Percentiles rank a stretch among this genome's conserved stretches.
Evolutionary conservation across 2,329 filamentous ascomycete genomes (phyloP).

Genomic region (Epichloe scottii): DNA sequence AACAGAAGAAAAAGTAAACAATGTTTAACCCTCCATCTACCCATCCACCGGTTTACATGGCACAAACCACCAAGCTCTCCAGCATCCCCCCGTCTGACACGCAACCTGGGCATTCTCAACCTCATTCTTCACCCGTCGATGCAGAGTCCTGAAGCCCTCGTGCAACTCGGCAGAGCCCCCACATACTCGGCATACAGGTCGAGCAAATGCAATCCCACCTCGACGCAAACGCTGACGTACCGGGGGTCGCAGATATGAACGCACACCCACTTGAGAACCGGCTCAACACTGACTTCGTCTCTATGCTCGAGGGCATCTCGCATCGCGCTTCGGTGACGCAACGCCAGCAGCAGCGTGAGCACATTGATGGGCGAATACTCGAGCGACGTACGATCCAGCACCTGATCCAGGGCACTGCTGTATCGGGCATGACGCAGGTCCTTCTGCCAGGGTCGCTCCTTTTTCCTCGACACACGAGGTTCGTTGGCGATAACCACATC

Average conservation of each 20-base stretch:
- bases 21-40: background rate
- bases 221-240: constrained; percentile 68
- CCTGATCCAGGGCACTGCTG: constrained; percentile 63
- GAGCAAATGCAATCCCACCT: constrained; percentile 68
- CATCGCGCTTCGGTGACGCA: constrained; percentile 79
- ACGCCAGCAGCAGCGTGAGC: constrained; percentile 68
- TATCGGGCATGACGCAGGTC: constrained; percentile 71
- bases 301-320: constrained; percentile 67
- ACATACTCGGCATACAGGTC: constrained; percentile 80
- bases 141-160: constrained; percentile 54
- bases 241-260: constrained; percentile 72
- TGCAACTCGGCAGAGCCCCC: constrained; percentile 63
- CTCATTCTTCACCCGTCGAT: constrained; percentile 59
- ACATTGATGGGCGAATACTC: constrained; percentile 49
- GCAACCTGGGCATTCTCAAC: constrained; percentile 77
- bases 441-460: constrained; percentile 65
- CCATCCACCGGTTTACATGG: background rate
- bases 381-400: constrained; percentile 42
- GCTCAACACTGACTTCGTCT: constrained; percentile 69
- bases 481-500: constrained; percentile 83
- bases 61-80: constrained; percentile 44
- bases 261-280: constrained; percentile 72
- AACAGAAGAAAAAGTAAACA: background rate
- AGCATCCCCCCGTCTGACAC: constrained; percentile 80
- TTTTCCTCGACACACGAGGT: constrained; percentile 34